Evolutionary conservation across 2,329 filamentous ascomycete genomes (phyloP).

Genomic region (Claviceps lovelessii): DNA sequence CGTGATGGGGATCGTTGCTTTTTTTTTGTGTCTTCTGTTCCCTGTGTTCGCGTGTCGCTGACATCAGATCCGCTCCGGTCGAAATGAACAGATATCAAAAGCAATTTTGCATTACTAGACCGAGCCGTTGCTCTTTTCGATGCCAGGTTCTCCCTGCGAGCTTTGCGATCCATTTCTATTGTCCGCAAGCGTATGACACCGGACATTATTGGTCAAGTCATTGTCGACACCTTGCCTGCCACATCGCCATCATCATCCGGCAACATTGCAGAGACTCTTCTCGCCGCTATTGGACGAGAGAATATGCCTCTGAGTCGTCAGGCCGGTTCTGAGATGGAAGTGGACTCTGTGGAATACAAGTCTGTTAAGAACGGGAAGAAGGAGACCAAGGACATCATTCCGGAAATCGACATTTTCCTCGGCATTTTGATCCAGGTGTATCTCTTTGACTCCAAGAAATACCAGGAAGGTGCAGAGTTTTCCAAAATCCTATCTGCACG

Average conservation of each 20-base stretch:
- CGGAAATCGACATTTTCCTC: constrained; percentile 80
- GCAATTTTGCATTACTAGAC: constrained; percentile 82
- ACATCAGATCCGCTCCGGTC: constrained; percentile 6
- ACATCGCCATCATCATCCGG: constrained; percentile 35
- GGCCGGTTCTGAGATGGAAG: constrained; percentile 53
- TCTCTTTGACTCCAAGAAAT: constrained; percentile 73
- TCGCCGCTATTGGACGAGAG: constrained; percentile 55
- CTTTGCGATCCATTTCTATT: constrained; percentile 86
- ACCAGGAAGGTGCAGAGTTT: constrained; percentile 68
- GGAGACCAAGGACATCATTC: constrained; percentile 60
- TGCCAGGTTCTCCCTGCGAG: constrained; percentile 84
- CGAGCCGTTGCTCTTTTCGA: constrained; percentile 88
- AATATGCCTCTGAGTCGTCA: constrained; percentile 47
- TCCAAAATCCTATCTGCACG: constrained; percentile 71
- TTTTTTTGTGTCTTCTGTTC: neutral
- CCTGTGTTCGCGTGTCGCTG: neutral
- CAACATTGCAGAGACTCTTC: constrained; percentile 52
- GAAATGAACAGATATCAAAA: constrained; percentile 63
- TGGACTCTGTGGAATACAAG: constrained; percentile 48
- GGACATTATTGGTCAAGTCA: constrained; percentile 66
- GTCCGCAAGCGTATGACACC: constrained; percentile 81
- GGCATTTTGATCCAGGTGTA: constrained; percentile 77
- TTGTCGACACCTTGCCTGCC: constrained; percentile 64
- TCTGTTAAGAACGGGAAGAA: constrained; percentile 46
- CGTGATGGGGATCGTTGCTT: neutral